Percentiles rank a stretch among this genome's conserved stretches.
These are phyloP conservation scores for Arthroderma sp. DNA, from an alignment of 2,329 filamentous ascomycete genomes.

Conservation along the genomic window DNA sequence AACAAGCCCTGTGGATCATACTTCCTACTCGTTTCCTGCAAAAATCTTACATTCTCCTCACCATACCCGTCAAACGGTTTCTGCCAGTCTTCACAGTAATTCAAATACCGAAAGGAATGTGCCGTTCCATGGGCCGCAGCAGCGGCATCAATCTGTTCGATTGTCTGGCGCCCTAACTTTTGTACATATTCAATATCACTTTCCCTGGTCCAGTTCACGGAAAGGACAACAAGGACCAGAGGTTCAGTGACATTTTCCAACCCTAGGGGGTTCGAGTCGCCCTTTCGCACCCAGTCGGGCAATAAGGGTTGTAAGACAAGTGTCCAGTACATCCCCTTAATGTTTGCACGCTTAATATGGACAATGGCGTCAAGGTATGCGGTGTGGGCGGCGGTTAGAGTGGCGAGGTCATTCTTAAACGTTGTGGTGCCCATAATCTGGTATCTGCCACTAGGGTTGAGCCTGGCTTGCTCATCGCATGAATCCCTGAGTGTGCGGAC, in stretches of 20 bases:
- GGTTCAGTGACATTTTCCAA: constrained; percentile 15
- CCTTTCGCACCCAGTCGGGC: constrained; percentile 15
- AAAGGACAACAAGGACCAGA: constrained; percentile 23
- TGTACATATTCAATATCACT: constrained; percentile 17
- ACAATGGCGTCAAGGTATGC: constrained; percentile 18
- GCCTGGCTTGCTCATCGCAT: constrained; percentile 21
- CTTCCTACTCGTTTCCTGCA: constrained; percentile 4
- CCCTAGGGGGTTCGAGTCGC: constrained; percentile 16
- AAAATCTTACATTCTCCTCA: constrained; percentile 15
- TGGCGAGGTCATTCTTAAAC: constrained; percentile 22
- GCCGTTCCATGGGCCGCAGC: constrained; percentile 14
- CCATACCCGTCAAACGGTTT: constrained; percentile 19
- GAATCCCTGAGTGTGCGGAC: constrained; percentile 19
- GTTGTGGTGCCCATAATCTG: constrained; percentile 25
- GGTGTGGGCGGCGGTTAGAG: constrained; percentile 16
- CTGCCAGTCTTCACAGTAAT: constrained; percentile 20
- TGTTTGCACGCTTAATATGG: constrained; percentile 12
- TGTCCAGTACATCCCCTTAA: constrained; percentile 22
- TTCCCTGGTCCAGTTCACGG: constrained; percentile 20
- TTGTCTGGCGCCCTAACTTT: constrained; percentile 13
- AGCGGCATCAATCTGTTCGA: constrained; percentile 22
- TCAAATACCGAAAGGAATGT: constrained; percentile 18
- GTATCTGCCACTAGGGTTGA: constrained; percentile 19
- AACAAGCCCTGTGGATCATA: constrained; percentile 11
- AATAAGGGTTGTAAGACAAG: constrained; percentile 21